Evolutionary conservation across 495 filamentous ascomycete genomes (phyloP), one percentile per base, ranked within the genome.

Genomic region (Chaetomium fimeti): DNA sequence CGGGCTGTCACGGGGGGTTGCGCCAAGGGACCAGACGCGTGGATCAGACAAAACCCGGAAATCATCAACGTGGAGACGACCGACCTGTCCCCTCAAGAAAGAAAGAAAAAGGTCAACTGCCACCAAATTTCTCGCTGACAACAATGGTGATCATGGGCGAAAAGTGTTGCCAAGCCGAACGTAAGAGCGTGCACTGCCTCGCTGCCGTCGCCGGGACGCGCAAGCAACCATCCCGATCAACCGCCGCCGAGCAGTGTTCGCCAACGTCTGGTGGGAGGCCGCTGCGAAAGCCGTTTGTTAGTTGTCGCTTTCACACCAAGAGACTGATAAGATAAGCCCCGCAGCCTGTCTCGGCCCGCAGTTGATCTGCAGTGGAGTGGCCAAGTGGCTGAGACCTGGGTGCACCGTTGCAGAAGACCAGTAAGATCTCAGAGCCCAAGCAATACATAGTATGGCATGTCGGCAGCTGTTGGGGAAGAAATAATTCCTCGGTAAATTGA

Each of bases 141-240:
- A 18, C 12, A 28, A 18, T 16, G 7, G 12, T 32, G 52, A 16
- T 20, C 9, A 55, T 0, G 29, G 29, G 29, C 11, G 24, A 43
- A 36, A 58, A 8, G 40, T 24, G 55, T 43, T 43, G 62, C 62
- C 55, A 58, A 64, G 62, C 38, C 43, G 22, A n/a, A 32, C 38
- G 6, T 12, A 18, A 7, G 18, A 52, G 6, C 45, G 29, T 47
- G 57, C 60, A 66, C 60, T 54, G 60, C 65, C 60, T 57, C 61
- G 47, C 45, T 47, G 48, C 57, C 40, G 65, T 51, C 55, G 43
- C 45, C 28, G 24, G 40, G 65, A 63, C 60, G 49, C 60, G 65
- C 56, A 67, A 60, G 57, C 65, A 25, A 6, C 42, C 53, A 15
- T 51, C 29, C 20, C 29, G 27, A 29, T 64, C 25, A 29, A 24